These are phyloP conservation scores for Sugiyamaella grinbergsii DNA, from an alignment of 1,139 yeast genomes.

Conservation along the genomic window DNA sequence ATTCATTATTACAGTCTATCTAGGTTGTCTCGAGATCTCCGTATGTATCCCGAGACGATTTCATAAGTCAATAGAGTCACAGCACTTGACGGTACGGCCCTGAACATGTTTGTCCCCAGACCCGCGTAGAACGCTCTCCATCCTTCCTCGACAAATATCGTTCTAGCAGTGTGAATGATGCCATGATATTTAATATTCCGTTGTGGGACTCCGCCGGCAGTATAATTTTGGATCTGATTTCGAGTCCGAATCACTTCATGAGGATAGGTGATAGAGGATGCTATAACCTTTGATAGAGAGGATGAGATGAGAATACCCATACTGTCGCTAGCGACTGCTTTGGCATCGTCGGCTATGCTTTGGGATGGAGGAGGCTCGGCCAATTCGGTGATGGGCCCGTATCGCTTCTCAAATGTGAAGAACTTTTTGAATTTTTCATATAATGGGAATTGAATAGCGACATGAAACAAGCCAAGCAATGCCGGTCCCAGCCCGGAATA, in stretches of 20 bases:
- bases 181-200: slow-evolving; percentile 41
- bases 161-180: slow-evolving; percentile 50
- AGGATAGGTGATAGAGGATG: slow-evolving; percentile 88
- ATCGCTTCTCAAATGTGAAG: slow-evolving; percentile 40
- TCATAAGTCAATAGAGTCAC: slow-evolving; percentile 94
- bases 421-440: slow-evolving; percentile 73
- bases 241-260: slow-evolving; percentile 94
- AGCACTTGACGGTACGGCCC: slow-evolving; percentile 96
- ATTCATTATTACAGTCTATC: slow-evolving; percentile 17
- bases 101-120: slow-evolving; percentile 74
- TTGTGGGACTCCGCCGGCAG: slow-evolving; percentile 33
- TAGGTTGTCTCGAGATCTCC: slow-evolving; percentile 15
- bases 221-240: slow-evolving; percentile 59
- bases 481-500: slow-evolving; percentile 92
- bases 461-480: slow-evolving; percentile 85
- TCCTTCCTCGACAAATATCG: slow-evolving; percentile 72
- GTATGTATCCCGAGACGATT: slow-evolving; percentile 54
- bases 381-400: slow-evolving; percentile 16
- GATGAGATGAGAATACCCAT: slow-evolving; percentile 68
- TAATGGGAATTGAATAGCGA: slow-evolving; percentile 96
- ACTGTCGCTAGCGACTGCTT: slow-evolving; percentile 31
- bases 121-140: slow-evolving; percentile 87
- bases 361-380: slow-evolving; percentile 14
- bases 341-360: slow-evolving; percentile 17
- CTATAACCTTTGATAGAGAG: slow-evolving; percentile 81